Evolutionary conservation across 441 rosid species (phyloP), one percentile per base, ranked within the genome.

Genomic region (Adansonia gregorii): DNA sequence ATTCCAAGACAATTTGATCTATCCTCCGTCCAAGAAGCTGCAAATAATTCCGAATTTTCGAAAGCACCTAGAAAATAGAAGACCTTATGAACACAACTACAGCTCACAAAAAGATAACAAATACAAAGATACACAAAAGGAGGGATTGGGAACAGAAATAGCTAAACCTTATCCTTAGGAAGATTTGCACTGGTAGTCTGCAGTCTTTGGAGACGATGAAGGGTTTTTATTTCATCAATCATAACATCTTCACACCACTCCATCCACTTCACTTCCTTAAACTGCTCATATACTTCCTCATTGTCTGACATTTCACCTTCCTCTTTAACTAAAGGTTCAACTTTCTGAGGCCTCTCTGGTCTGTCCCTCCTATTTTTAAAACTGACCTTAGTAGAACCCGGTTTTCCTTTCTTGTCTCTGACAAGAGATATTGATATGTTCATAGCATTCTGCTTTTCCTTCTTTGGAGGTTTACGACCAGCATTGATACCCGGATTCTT

Each of bases 301-400:
- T 92, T 84, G 84, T 90, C 99, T 11, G 99, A 96, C 98, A 96
- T 96, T 84, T 96, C 99, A 73, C 99, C 99, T 87, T 96, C 99
- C 88, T 96, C 99, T 84, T 96, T 96, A 49, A 79, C 92, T 75
- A 97, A 78, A 41, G 89, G 98, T 77, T 93, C 98, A 71, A 83
- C 92, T 78, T 79, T 91, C 71, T 79, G 92, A 45, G 87, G 86
- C 83, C 85, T 96, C 85, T 89, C 92, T 60, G 82, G 79, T 82
- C 88, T 90, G 74, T 82, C 90, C 85, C 76, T 89, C 74, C 83
- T 78, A 35, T 74, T 51, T 56, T 79, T 88, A 48, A 85, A 70
- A 75, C 86, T 83, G 69, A 78, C 76, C 75, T 70, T 83, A 59
- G 88, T 68, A 74, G 91, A 67, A 80, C 86, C 88, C 48, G 88